phyloP scores from a whole-genome alignment of 2,329 filamentous ascomycete species.

The Colletotrichum abscissum region DNA sequence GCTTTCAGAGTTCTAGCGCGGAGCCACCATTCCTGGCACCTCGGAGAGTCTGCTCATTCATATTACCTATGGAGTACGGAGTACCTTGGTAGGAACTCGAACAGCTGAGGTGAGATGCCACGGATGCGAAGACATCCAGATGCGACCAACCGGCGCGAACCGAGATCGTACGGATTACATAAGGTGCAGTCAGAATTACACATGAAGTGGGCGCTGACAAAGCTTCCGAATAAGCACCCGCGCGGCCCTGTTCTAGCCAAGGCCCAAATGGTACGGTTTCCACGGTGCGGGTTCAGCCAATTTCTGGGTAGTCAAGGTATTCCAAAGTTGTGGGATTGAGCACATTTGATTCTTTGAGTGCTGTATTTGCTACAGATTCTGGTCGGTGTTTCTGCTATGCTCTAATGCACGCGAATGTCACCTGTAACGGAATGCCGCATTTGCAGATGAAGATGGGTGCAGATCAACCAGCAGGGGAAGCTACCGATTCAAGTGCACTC shows the following conservation, averaged over 20 bases:
- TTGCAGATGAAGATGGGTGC: not conserved
- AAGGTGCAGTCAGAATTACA: constrained; percentile 1
- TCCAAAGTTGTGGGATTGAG: too few relatives aligned
- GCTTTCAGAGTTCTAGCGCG: not conserved
- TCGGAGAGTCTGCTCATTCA: not conserved
- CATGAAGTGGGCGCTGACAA: constrained; percentile 4
- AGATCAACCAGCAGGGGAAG: not conserved
- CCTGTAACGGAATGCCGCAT: not conserved
- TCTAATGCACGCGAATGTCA: not conserved
- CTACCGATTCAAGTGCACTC: not conserved
- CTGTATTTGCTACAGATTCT: not conserved
- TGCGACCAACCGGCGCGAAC: not conserved
- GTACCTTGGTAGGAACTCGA: too few relatives aligned
- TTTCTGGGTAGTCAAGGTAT: too few relatives aligned
- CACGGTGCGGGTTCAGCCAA: not conserved
- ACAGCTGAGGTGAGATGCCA: not conserved
- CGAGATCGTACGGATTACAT: not conserved
- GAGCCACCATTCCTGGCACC: not conserved
- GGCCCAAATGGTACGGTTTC: not conserved
- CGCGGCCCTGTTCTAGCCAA: not conserved
- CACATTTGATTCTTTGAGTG: too few relatives aligned
- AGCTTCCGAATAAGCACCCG: not conserved
- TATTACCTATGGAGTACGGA: too few relatives aligned
- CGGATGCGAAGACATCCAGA: not conserved
- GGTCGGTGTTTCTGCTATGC: not conserved